A percentile compares a stretch with the other conserved stretches of the same genome.
Conservation (phyloP, 116 monocot genomes). For the Trichopus zeylanicus region DNA sequence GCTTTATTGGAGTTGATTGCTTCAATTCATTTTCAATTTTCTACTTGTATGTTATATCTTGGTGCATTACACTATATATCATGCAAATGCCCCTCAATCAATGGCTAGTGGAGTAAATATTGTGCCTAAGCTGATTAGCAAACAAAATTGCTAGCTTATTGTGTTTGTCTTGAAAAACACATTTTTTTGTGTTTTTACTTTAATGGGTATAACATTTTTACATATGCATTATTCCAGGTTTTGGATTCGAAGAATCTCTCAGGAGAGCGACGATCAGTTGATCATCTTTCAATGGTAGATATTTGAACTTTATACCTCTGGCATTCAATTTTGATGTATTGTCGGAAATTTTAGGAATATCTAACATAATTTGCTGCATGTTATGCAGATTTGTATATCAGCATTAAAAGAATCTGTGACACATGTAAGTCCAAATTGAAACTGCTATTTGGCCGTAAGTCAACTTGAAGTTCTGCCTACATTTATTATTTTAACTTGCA, state of each 20-base stretch:
- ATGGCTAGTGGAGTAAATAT: no score
- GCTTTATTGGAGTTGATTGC: no score
- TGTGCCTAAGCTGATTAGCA: no score
- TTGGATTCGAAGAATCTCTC: constrained; percentile 28
- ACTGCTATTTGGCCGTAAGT: constrained; percentile 4
- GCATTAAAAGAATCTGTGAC: constrained; percentile 75
- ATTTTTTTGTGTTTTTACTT: no score
- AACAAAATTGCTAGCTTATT: no score
- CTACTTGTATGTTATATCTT: no score
- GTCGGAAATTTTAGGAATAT: background rate
- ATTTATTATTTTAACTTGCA: background rate
- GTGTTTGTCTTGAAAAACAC: no score
- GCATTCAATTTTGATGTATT: background rate
- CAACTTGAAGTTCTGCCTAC: background rate
- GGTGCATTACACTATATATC: no score
- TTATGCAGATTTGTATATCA: constrained; percentile 67
- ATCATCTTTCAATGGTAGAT: constrained; percentile 54
- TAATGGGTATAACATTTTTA: no score
- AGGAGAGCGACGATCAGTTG: constrained; percentile 31
- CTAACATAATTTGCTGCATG: constrained; percentile 2
- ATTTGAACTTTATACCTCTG: background rate
- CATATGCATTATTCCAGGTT: constrained; percentile 41
- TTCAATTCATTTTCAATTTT: no score
- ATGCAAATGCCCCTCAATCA: no score
- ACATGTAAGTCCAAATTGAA: constrained; percentile 52